Evolutionary conservation across 2,329 filamentous ascomycete species (phyloP).

Genomic region (Exophiala calicioides): DNA sequence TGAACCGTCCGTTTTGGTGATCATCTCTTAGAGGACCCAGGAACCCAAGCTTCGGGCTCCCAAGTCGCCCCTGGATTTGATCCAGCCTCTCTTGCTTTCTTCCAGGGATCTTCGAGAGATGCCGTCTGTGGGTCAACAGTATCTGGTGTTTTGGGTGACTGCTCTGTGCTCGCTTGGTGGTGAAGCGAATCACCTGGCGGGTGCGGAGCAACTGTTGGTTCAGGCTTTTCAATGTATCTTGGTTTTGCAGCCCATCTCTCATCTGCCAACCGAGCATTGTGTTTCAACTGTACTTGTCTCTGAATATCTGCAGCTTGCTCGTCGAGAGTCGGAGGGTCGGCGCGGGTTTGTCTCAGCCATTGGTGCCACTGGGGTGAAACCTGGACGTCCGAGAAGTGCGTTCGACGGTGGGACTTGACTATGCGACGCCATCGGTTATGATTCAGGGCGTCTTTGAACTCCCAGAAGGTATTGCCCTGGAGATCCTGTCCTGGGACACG

Average conservation of each 20-base stretch:
- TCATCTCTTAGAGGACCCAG: conserved; percentile 20
- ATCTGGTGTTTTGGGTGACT: conserved; percentile 9
- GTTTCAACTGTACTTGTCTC: conserved; percentile 60
- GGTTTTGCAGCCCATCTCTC: conserved; percentile 62
- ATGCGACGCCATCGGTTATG: conserved; percentile 58
- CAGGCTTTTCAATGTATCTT: conserved; percentile 59
- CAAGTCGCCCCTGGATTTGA: conserved; percentile 20
- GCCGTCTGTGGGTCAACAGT: neutral
- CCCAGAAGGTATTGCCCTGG: conserved; percentile 66
- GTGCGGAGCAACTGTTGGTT: conserved; percentile 33
- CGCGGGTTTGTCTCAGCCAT: conserved; percentile 65
- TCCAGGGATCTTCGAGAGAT: conserved; percentile 1
- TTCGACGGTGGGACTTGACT: conserved; percentile 55
- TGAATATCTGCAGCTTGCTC: conserved; percentile 61
- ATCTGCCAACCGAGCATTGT: conserved; percentile 61
- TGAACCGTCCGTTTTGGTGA: too few species aligned
- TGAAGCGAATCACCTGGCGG: conserved; percentile 10
- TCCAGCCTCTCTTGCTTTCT: conserved; percentile 5
- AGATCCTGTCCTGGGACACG: conserved; percentile 57
- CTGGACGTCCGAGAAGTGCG: conserved; percentile 61
- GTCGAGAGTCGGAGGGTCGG: conserved; percentile 55
- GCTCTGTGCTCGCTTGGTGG: conserved; percentile 7
- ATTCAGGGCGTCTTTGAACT: conserved; percentile 62
- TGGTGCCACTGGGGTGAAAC: conserved; percentile 67
- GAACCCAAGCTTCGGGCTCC: conserved; percentile 21